phyloP scores from a whole-genome alignment of 495 filamentous ascomycete species.

The Amniculicola lignicola region DNA sequence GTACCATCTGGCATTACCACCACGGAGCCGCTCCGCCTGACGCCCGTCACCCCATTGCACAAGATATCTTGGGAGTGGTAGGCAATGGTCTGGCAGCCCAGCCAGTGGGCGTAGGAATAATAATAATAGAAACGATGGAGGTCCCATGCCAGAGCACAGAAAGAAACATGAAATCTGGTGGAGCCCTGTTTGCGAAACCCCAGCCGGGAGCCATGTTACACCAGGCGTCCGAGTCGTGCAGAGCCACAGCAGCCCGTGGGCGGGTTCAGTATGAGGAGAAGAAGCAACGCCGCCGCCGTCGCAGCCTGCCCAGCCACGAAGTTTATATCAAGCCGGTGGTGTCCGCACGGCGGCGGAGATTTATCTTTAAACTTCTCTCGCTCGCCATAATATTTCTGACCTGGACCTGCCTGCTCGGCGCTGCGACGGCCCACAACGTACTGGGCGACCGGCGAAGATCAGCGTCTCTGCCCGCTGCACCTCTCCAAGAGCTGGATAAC shows the following conservation, averaged over 20 bases:
- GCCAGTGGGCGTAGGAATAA: neutral
- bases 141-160: neutral
- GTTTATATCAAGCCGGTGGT: neutral
- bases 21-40: too few relatives aligned
- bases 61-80: neutral
- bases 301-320: neutral
- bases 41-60: too few relatives aligned
- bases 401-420: constrained; percentile 10
- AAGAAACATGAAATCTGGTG: neutral
- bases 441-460: constrained; percentile 29
- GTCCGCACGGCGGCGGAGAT: neutral
- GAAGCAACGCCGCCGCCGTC: neutral
- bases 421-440: constrained; percentile 14
- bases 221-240: constrained; percentile 4
- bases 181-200: constrained; percentile 8
- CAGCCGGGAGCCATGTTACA: constrained; percentile 16
- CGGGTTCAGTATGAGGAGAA: neutral
- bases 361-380: constrained; percentile 10
- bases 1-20: too few relatives aligned
- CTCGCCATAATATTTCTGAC: constrained; percentile 17
- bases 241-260: neutral
- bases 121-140: constrained; percentile 8
- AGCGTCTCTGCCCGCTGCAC: constrained; percentile 4
- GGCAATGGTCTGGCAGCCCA: constrained; percentile 4
- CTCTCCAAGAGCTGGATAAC: neutral